Evolutionary conservation across 176 grass and related monocot species (phyloP), one percentile per base, ranked within the genome.

Genomic region (Oryza meridionalis): DNA sequence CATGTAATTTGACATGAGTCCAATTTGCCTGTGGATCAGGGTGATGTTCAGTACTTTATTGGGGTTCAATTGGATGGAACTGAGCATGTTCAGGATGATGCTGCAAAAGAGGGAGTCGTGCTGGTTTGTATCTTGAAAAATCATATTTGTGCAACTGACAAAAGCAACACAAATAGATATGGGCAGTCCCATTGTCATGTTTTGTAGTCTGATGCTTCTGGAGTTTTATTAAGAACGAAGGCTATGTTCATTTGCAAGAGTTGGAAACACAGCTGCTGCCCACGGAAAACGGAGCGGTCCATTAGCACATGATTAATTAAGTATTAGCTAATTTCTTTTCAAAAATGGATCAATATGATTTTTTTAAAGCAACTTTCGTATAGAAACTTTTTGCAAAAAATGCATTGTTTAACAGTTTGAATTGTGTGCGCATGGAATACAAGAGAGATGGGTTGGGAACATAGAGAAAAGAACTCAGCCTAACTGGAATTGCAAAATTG

Each of bases 21-120:
- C 40, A 73, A 77, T 76, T 80, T 86, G 21, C 12, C 4, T 76
- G 10, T 85, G 77, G 77, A 88, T 73, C 83, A 98, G 93, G 96
- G 93, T 62, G 96, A 98, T 85, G 96, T 98, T 50, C 93, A 98
- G 77, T 98, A 98, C 62, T 98, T 98, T 63, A 98, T 98, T 93
- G 93, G 96, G 65, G 91, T 98, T 82, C 93, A 98, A 73, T 89
- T 98, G 81, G 96, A 98, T 87, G 93, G 96, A 88, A 95, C 88
- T n/a, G 91, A 92, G 78, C 89, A 78, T 83, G 93, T 92, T 65
- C 87, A 68, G 4, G 91, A 98, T 65, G 81, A 81, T 77, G 87
- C 96, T 35, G 96, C 85, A 22, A 88, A 88, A 93, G 91, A 98
- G 79, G 86, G 89, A 29, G 73, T 50, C n/a, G 84, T 87, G 14